phyloP scores from a whole-genome alignment of 768 basidiomycete genomes.

The Auriscalpium orientale region DNA sequence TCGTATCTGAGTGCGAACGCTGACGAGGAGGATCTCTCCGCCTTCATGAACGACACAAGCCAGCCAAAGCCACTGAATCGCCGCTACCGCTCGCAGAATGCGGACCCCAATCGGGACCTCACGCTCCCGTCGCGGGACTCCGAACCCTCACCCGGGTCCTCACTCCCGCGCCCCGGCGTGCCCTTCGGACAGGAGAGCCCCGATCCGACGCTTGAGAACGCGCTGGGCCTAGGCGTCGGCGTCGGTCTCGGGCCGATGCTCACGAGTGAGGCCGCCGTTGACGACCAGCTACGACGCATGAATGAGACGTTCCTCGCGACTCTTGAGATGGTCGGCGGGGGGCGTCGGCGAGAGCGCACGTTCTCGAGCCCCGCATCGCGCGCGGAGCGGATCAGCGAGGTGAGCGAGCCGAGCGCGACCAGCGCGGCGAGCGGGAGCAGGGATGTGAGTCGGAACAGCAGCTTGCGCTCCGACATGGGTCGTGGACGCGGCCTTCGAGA shows the following conservation, averaged over 20 bases:
- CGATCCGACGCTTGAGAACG: conserved; percentile 11
- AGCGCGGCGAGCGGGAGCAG: not conserved
- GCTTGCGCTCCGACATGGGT: conserved; percentile 12
- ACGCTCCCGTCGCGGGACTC: not conserved
- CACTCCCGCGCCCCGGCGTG: not conserved
- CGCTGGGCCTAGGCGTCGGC: conserved; percentile 19
- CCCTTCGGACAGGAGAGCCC: conserved; percentile 10
- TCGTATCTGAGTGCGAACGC: conserved; percentile 42
- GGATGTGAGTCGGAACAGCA: conserved; percentile 7
- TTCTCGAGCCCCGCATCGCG: conserved; percentile 15
- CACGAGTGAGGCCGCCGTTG: conserved; percentile 59
- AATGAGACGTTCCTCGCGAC: conserved; percentile 60
- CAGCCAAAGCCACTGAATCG: conserved; percentile 49
- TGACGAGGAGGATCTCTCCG: conserved; percentile 73
- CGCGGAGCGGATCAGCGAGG: conserved; percentile 15
- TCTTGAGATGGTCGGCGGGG: conserved; percentile 45
- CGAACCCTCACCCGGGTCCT: not conserved
- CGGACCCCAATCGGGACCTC: conserved; percentile 11
- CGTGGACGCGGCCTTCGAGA: conserved; percentile 9
- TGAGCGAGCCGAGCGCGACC: conserved; percentile 6
- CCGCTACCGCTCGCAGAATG: conserved; percentile 15
- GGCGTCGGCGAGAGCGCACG: conserved; percentile 23
- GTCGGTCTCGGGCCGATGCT: conserved; percentile 43
- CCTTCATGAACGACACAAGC: conserved; percentile 74
- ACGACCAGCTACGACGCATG: conserved; percentile 57